phyloP scores from a whole-genome alignment of 1,139 yeast species.

The Saccharomyces hybrid region DNA sequence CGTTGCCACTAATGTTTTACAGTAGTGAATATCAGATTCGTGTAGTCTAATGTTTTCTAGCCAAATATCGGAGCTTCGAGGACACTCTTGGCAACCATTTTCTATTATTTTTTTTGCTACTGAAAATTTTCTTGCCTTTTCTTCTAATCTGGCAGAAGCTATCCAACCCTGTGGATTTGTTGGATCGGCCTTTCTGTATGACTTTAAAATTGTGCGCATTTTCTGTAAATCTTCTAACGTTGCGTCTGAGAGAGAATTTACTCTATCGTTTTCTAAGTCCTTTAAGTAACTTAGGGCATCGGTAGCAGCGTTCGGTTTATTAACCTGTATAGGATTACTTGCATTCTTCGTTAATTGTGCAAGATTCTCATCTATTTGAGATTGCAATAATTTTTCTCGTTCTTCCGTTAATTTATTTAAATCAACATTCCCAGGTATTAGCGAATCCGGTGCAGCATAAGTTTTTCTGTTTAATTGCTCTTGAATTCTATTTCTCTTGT shows the following conservation, averaged over 20 bases:
- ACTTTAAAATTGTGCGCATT: slow-evolving; percentile 53
- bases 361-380: slow-evolving; percentile 33
- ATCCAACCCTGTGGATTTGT: slow-evolving; percentile 77
- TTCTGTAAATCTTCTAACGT: slow-evolving; percentile 43
- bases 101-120: slow-evolving; percentile 55
- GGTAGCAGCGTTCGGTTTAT: slow-evolving; percentile 19
- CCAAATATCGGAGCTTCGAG: slow-evolving; percentile 71
- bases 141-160: slow-evolving; percentile 76
- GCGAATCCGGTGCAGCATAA: slow-evolving; percentile 77
- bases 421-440: slow-evolving; percentile 35
- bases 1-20: slow-evolving; percentile 54
- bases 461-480: slow-evolving; percentile 59
- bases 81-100: slow-evolving; percentile 67
- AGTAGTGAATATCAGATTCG: slow-evolving; percentile 36
- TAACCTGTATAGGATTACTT: neutral
- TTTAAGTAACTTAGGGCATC: slow-evolving; percentile 35
- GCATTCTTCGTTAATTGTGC: slow-evolving; percentile 8
- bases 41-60: slow-evolving; percentile 69
- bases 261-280: slow-evolving; percentile 26
- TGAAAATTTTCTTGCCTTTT: slow-evolving; percentile 46
- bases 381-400: slow-evolving; percentile 31
- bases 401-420: slow-evolving; percentile 33
- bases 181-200: slow-evolving; percentile 69
- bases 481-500: slow-evolving; percentile 61
- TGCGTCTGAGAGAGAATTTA: neutral